Conservation (phyloP, 768 basidiomycete species). For the Suillus hirtellus region DNA sequence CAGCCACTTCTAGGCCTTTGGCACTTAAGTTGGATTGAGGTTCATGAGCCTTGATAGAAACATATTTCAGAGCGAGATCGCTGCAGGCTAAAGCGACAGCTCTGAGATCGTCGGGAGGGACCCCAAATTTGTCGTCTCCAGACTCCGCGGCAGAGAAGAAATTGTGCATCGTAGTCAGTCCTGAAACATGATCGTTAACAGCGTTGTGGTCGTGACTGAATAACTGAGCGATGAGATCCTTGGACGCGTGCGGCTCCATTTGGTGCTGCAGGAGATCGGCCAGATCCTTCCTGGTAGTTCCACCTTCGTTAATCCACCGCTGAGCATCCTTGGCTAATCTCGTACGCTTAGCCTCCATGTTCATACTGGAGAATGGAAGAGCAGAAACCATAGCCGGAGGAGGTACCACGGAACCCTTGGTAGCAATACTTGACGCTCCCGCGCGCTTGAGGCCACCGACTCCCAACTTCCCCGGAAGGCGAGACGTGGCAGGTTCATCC, state of each 20-base stretch:
- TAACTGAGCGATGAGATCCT: slow-evolving; percentile 71
- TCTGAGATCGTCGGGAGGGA: slow-evolving; percentile 49
- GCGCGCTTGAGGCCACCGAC: slow-evolving; percentile 48
- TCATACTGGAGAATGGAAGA: slow-evolving; percentile 35
- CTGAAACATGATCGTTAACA: slow-evolving; percentile 88
- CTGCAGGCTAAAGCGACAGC: slow-evolving; percentile 80
- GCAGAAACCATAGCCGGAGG: slow-evolving; percentile 34
- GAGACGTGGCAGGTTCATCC: slow-evolving; percentile 36
- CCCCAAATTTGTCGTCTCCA: slow-evolving; percentile 53
- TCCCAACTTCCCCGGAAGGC: slow-evolving; percentile 38
- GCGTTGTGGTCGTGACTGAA: slow-evolving; percentile 97
- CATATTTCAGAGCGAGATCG: slow-evolving; percentile 91
- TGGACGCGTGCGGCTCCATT: slow-evolving; percentile 84
- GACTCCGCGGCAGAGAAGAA: slow-evolving; percentile 63
- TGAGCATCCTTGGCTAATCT: slow-evolving; percentile 74
- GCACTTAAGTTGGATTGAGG: slow-evolving; percentile 87
- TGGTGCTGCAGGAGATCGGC: slow-evolving; percentile 84
- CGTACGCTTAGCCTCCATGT: slow-evolving; percentile 52
- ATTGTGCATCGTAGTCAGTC: slow-evolving; percentile 70
- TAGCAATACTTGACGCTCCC: slow-evolving; percentile 30
- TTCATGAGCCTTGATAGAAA: slow-evolving; percentile 86
- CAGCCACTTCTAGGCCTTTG: slow-evolving; percentile 86
- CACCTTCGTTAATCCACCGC: slow-evolving; percentile 85
- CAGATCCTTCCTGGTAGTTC: slow-evolving; percentile 82
- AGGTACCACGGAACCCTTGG: slow-evolving; percentile 35